Base-by-base conservation (phyloP, 169 alveolate genomes). In the Ichthyophthirius multifiliis region DNA sequence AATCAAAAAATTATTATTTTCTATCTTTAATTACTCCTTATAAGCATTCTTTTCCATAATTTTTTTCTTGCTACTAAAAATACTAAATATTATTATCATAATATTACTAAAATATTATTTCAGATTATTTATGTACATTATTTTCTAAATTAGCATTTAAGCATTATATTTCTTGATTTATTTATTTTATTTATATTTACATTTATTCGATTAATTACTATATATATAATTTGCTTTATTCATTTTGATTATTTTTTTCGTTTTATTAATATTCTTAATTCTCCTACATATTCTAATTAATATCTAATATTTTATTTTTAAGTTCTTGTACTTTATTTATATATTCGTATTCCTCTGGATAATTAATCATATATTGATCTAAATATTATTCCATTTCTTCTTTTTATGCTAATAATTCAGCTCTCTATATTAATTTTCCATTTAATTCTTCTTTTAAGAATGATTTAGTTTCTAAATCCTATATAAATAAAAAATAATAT, bases 401-500 rank as follows among this genome's bases (percentile, higher is more conserved):
- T 18, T 63, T 44, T 67, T 79, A 23, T 18, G 79, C 85, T 4
- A 79, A 63, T 41, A 67, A 47, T 79, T 79, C 85, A n/a, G 85
- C 85, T 67, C 85, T 79, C 32, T 79, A 67, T 12, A 79, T 43
- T 35, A 79, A 73, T 44, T 79, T 79, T 18, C 85, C 81, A 39
- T 81, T 81, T 23, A 81, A 55, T 63, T 81, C 86, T 43, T 81
- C 86, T 37, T 71, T 81, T 32, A 81, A 73, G 55, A 71, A 34
- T 2, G 77, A 47, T 67, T 67, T 67, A 18, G 48, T 37, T 67
- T 67, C 77, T 16, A 67, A 62, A 34, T 67, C 39, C 77, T 64
- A 10, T 30, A 15, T 2, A 63, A 20, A 7, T 12, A 63, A 63
- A 63, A 12, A 9, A 9, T 41, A 41, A 41, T 41, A 9, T 41